Evolutionary conservation across 2,329 filamentous ascomycete genomes (phyloP).

Genomic region (Dothistroma pini): DNA sequence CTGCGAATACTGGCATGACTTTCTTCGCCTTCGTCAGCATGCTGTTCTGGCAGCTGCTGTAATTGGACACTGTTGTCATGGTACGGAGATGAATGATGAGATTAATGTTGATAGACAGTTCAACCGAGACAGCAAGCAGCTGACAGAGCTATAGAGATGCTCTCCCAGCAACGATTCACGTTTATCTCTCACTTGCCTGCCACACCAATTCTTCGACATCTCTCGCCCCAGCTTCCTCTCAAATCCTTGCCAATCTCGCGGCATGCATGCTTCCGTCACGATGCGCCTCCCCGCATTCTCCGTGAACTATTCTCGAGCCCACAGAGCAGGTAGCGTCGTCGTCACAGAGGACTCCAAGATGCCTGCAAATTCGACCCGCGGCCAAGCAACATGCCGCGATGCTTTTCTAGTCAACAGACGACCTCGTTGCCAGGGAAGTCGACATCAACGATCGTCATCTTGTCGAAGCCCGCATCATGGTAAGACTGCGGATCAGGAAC

Average conservation of each 20-base stretch:
- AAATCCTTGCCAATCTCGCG: background rate
- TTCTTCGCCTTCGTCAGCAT: slow-evolving; percentile 22
- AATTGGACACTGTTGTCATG: slow-evolving; percentile 10
- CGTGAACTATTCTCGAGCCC: background rate
- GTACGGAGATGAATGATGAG: slow-evolving; percentile 5
- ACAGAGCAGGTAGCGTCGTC: background rate
- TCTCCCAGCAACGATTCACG: background rate
- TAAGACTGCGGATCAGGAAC: slow-evolving; percentile 2
- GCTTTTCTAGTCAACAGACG: background rate
- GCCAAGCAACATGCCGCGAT: background rate
- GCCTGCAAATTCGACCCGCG: background rate
- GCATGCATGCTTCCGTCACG: background rate
- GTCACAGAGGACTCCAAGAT: background rate
- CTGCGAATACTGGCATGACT: slow-evolving; percentile 18
- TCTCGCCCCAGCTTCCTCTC: background rate
- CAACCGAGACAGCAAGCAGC: background rate
- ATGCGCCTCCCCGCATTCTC: background rate
- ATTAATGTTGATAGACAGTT: background rate
- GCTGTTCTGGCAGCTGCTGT: slow-evolving; percentile 26
- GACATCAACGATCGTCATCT: background rate
- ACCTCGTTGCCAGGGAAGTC: background rate
- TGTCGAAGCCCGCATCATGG: background rate
- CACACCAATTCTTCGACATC: background rate
- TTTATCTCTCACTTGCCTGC: background rate
- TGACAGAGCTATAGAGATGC: background rate